Conservation (phyloP, 1,284 basidiomycete species). For the Microbotryum saponariae region DNA sequence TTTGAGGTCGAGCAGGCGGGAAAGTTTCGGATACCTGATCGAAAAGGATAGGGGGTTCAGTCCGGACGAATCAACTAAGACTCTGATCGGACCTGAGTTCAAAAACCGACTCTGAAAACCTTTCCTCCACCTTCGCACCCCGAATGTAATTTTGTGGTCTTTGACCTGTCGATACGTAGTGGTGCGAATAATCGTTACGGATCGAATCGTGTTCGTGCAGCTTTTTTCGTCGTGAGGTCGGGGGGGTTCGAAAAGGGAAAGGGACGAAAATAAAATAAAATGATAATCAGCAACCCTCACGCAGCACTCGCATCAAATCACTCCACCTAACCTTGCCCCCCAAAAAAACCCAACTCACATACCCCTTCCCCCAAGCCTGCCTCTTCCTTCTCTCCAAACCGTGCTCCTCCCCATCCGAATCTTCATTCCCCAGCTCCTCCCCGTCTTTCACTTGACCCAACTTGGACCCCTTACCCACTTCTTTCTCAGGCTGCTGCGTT, state of each 20-base stretch:
- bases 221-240: not conserved
- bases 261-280: too few relatives aligned
- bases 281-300: too few relatives aligned
- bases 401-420: conserved; percentile 7
- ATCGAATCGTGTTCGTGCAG: conserved; percentile 75
- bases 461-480: not conserved
- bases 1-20: conserved; percentile 41
- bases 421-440: conserved; percentile 8
- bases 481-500: not conserved
- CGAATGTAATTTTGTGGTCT: conserved; percentile 87
- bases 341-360: conserved; percentile 9
- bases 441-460: conserved; percentile 11
- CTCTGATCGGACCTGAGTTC: not conserved
- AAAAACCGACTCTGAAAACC: conserved; percentile 81
- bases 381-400: conserved; percentile 12
- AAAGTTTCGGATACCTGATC: conserved; percentile 79
- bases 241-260: too few relatives aligned
- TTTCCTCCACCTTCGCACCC: conserved; percentile 70
- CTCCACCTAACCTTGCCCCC: too few relatives aligned
- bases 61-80: too few relatives aligned
- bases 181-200: conserved; percentile 84
- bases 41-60: too few relatives aligned
- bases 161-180: conserved; percentile 80
- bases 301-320: too few relatives aligned
- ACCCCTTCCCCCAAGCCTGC: conserved; percentile 14